Evolutionary conservation across 2,329 filamentous ascomycete genomes (phyloP).

Genomic region (Neonectria magnoliae): DNA sequence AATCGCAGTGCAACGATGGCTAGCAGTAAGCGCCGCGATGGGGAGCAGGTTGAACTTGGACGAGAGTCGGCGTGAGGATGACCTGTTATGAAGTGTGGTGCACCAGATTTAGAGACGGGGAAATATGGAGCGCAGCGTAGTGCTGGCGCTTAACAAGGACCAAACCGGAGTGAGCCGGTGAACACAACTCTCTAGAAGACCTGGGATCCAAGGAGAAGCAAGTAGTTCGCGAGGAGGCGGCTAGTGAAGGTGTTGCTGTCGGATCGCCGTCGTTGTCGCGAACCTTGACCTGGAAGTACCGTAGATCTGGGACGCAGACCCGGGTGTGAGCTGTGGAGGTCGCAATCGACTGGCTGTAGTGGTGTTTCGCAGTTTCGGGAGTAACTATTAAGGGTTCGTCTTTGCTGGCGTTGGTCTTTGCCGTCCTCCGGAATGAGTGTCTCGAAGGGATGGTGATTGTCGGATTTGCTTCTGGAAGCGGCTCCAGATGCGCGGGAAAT

Average conservation of each 20-base stretch:
- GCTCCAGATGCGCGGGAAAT: slow-evolving; percentile 10
- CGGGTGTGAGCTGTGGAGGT: not conserved
- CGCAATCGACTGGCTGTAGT: not conserved
- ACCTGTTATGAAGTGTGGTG: slow-evolving; percentile 12
- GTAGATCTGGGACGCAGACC: not conserved
- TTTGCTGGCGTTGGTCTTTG: slow-evolving; percentile 5
- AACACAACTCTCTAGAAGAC: not conserved
- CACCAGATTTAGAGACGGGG: slow-evolving; percentile 25
- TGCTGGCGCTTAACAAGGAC: slow-evolving; percentile 22
- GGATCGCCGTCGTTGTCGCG: slow-evolving; percentile 10
- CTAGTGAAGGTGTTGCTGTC: slow-evolving; percentile 21
- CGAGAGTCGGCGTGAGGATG: slow-evolving; percentile 28
- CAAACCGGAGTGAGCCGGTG: slow-evolving; percentile 2
- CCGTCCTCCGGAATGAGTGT: slow-evolving; percentile 16
- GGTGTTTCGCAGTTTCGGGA: slow-evolving; percentile 2
- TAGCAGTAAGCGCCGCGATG: slow-evolving; percentile 39
- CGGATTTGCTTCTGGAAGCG: slow-evolving; percentile 15
- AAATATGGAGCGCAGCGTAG: slow-evolving; percentile 37
- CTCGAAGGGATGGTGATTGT: slow-evolving; percentile 9
- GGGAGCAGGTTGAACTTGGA: slow-evolving; percentile 26
- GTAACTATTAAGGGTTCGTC: not conserved
- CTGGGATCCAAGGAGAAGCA: slow-evolving; percentile 2
- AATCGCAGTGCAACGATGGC: slow-evolving; percentile 30
- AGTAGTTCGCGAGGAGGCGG: slow-evolving; percentile 1
- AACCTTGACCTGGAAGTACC: not conserved